Conservation (phyloP, 2,329 filamentous ascomycete genomes). For the Pseudogymnoascus sp. region DNA sequence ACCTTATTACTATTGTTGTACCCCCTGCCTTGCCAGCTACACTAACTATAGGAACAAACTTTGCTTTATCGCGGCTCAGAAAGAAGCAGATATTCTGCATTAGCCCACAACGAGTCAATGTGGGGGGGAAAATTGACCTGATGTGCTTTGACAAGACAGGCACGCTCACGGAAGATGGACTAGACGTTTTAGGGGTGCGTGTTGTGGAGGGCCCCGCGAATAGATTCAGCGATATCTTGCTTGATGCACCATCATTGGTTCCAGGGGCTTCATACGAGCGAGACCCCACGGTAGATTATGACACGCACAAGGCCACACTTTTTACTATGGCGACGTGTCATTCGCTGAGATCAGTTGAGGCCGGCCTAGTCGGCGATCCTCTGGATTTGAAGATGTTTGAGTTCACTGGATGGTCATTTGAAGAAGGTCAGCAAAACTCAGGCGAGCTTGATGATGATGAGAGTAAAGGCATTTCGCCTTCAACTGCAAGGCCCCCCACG, state of each 20-base stretch:
- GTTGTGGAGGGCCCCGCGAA: conserved; percentile 58
- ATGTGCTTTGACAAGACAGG: conserved; percentile 99
- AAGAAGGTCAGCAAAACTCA: conserved; percentile 70
- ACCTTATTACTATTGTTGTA: conserved; percentile 95
- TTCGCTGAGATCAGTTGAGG: conserved; percentile 78
- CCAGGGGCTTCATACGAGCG: conserved; percentile 45
- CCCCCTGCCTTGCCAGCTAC: conserved; percentile 92
- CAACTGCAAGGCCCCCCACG: conserved; percentile 74
- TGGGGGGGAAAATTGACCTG: conserved; percentile 90
- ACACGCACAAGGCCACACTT: conserved; percentile 61
- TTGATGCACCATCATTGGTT: conserved; percentile 54
- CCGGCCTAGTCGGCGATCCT: conserved; percentile 85
- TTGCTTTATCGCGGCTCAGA: conserved; percentile 80
- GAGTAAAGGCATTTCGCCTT: conserved; percentile 70
- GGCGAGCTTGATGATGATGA: conserved; percentile 66
- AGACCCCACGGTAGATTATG: conserved; percentile 53
- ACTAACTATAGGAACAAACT: conserved; percentile 92
- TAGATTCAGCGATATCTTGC: conserved; percentile 69
- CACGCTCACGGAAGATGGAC: conserved; percentile 91
- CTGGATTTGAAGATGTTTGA: conserved; percentile 98
- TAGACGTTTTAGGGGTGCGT: conserved; percentile 85
- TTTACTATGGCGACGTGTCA: conserved; percentile 98
- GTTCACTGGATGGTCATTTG: conserved; percentile 86
- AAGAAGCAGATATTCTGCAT: conserved; percentile 94
- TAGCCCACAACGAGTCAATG: conserved; percentile 92